Evolutionary conservation across 2,329 filamentous ascomycete genomes (phyloP), one percentile per base, ranked within the genome.

Genomic region (Xylariaceae sp.): DNA sequence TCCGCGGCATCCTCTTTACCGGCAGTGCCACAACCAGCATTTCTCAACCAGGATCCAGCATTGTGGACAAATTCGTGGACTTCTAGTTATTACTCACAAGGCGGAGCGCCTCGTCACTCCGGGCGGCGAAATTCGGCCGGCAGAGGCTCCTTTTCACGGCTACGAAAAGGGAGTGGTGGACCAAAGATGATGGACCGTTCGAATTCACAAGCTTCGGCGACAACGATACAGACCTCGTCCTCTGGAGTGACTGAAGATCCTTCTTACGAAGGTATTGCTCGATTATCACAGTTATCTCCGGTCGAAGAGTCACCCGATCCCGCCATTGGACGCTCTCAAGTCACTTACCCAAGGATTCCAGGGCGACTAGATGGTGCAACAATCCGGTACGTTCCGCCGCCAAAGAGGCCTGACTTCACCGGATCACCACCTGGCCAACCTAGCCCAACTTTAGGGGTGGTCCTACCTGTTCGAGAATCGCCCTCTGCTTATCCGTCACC

Each of bases 251-350:
- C 56, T 34, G 59, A 68, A 25, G 65, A 66, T 29, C 60, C 64
- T 29, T 60, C 54, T 17, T 63, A 64, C 37, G 63, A 63, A 6
- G 55, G 60, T 23, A 40, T 61, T 48, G 42, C 59, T 49, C 44
- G 52, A 23, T 43, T 60, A 14, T 61, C 62, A 2, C 67, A 64
- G 36, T 64, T 78, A 4, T 75, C 75, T 0, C 75, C 75, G 1
- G 74, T 79, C 5, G 63, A 63, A 11, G 75, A 79, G 54, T 75
- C 72, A 0, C 73, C 72, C 3, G 58, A 59, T 12, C 61, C 64
- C 6, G 53, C 42, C 34, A 54, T 55, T 25, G 57, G 64, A 19
- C 60, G 60, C 14, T 64, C 67, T 25, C 64, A 64, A 12, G 64
- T 64, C 21, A 55, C 44, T 8, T 64, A 66, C 35, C 59, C 63